Conservation (phyloP, 306 rosid genomes). For the Pueraria montana region DNA sequence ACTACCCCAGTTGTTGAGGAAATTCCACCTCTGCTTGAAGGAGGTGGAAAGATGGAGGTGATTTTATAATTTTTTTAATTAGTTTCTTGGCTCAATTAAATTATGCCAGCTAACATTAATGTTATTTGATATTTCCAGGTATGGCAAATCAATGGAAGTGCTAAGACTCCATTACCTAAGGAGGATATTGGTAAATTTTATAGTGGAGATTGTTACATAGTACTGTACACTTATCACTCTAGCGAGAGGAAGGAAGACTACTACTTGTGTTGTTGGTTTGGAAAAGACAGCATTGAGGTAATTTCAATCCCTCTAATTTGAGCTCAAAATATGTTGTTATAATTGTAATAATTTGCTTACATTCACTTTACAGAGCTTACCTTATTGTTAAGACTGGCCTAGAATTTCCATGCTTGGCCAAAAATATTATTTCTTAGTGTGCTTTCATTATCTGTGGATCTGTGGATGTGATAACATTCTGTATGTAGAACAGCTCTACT, state of each 20-base stretch:
- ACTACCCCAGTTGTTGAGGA: slow-evolving; percentile 82
- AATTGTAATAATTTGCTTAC: slow-evolving; percentile 21
- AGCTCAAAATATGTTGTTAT: slow-evolving; percentile 31
- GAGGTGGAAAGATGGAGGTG: slow-evolving; percentile 98
- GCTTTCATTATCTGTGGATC: background rate
- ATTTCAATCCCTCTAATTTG: slow-evolving; percentile 43
- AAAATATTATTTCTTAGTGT: slow-evolving; percentile 18
- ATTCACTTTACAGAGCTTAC: slow-evolving; percentile 19
- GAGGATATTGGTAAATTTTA: slow-evolving; percentile 95
- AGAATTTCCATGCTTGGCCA: slow-evolving; percentile 15
- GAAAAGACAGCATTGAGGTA: slow-evolving; percentile 94
- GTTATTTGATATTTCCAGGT: slow-evolving; percentile 63
- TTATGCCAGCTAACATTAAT: slow-evolving; percentile 19
- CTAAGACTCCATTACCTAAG: slow-evolving; percentile 78
- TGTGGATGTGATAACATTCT: slow-evolving; percentile 17
- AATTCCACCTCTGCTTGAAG: slow-evolving; percentile 97
- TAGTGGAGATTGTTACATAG: slow-evolving; percentile 95
- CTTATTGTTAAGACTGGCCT: slow-evolving; percentile 6
- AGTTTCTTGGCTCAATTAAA: slow-evolving; percentile 43
- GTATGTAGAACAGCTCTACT: slow-evolving; percentile 13
- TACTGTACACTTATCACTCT: slow-evolving; percentile 90
- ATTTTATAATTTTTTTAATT: slow-evolving; percentile 41
- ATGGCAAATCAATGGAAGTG: slow-evolving; percentile 93
- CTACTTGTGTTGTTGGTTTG: slow-evolving; percentile 95
- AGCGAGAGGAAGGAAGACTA: slow-evolving; percentile 99